Evolutionary conservation across 192 early-diverging fungal genomes (phyloP), one percentile per base, ranked within the genome.

Genomic region (Coemansia sp.): DNA sequence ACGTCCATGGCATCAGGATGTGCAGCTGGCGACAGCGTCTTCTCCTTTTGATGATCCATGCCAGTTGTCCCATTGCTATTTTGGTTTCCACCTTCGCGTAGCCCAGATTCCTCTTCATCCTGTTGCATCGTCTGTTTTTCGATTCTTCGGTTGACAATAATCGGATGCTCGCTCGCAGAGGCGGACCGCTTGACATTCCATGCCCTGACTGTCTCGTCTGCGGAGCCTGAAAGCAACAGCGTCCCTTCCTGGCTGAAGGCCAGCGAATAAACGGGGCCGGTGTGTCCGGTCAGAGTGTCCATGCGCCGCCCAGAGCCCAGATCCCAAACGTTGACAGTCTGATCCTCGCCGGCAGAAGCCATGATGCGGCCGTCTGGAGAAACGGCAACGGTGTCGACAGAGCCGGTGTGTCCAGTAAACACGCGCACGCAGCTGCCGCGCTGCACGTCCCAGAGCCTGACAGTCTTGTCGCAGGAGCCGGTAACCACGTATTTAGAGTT

Each of bases 401-500:
- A 82, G 1, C 89, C 95, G 6, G 80, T 84, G 73, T 98, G 96
- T 5, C 91, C 91, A 0, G 91, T 89, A 70, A 99, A 91, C 14
- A 98, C 85, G 36, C 97, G 89, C 33, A 97, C 93, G 62, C 91
- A 91, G 33, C 82, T 81, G 36, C 97, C 97, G 58, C 85, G 83
- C 76, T 97, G 95, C 55, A 97, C 84, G 79, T 95, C 93, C 95
- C 95, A 99, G 57, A 99, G 74, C 25, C 97, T 87, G 34, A 87
- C 86, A 9, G 94, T 92, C 52, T 87, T 85, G 79, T 99, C 97
- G 67, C 87, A 87, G 2, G 92, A 95, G 5, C 95, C 97, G 10
- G 97, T 97, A 14, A 93, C 86, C 9, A 99, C 62, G 69, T 99
- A 99, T 60, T 94, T 95, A 59, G 90, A 88, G 74, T 98, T 98